phyloP scores from a whole-genome alignment of 192 early-diverging fungal species.

The Entomortierella lignicola region DNA sequence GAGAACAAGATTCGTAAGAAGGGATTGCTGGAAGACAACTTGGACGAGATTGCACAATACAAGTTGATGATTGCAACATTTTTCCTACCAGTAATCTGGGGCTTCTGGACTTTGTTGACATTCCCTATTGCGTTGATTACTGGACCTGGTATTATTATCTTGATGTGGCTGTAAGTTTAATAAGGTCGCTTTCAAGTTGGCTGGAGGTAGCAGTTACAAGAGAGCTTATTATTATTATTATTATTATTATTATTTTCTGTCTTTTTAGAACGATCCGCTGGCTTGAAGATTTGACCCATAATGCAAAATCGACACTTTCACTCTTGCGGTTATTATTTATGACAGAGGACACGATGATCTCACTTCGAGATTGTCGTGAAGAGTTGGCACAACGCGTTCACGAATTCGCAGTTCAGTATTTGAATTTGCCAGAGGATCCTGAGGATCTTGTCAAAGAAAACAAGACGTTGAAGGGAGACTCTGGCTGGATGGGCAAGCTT shows the following conservation, averaged over 20 bases:
- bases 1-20: slow-evolving; percentile 49
- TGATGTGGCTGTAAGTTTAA: slow-evolving; percentile 55
- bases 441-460: slow-evolving; percentile 50
- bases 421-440: slow-evolving; percentile 53
- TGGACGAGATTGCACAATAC: slow-evolving; percentile 60
- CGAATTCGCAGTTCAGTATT: slow-evolving; percentile 37
- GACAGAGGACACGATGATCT: slow-evolving; percentile 38
- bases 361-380: slow-evolving; percentile 27
- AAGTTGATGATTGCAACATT: slow-evolving; percentile 55
- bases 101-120: slow-evolving; percentile 43
- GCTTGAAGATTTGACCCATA: slow-evolving; percentile 54
- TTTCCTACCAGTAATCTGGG: slow-evolving; percentile 50
- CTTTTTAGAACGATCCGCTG: slow-evolving; percentile 44
- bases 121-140: slow-evolving; percentile 43
- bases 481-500: slow-evolving; percentile 41
- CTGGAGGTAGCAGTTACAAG: too few relatives aligned
- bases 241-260: neutral
- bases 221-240: neutral
- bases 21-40: slow-evolving; percentile 49
- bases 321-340: slow-evolving; percentile 42
- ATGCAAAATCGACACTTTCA: slow-evolving; percentile 47
- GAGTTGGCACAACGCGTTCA: slow-evolving; percentile 39
- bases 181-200: neutral
- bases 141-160: slow-evolving; percentile 37
- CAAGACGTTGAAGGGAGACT: slow-evolving; percentile 36